Percentiles rank a stretch among this genome's conserved stretches.
phyloP scores from a whole-genome alignment of 116 monocot genomes.

The Phalaenopsis hybrid region DNA sequence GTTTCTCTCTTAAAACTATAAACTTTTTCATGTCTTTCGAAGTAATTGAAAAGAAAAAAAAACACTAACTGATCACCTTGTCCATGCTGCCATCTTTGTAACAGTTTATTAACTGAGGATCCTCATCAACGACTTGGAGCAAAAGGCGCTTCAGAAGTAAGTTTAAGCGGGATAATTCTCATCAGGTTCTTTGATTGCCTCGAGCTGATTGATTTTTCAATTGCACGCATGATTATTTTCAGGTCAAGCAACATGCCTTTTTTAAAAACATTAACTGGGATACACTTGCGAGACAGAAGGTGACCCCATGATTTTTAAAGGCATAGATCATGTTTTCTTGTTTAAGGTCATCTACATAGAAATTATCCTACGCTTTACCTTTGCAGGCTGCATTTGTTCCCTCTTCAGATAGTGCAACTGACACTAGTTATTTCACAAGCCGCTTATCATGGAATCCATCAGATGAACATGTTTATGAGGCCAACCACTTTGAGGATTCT shows the following conservation, averaged over 20 bases:
- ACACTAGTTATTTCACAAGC: constrained; percentile 95
- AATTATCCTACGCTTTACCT: background rate
- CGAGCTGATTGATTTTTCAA: background rate
- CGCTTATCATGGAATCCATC: constrained; percentile 89
- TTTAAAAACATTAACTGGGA: constrained; percentile 97
- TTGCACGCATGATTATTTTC: constrained; percentile 6
- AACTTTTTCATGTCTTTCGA: background rate
- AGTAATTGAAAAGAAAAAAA: background rate
- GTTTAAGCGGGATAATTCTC: background rate
- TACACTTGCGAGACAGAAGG: constrained; percentile 97
- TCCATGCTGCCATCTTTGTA: background rate
- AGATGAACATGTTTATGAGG: constrained; percentile 75
- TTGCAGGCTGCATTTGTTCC: constrained; percentile 97
- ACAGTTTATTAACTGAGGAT: constrained; percentile 95
- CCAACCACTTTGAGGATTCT: constrained; percentile 76
- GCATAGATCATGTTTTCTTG: background rate
- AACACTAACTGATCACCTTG: background rate
- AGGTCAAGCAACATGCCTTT: constrained; percentile 90
- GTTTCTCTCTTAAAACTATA: background rate
- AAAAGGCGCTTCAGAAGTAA: constrained; percentile 83
- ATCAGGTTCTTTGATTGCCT: background rate
- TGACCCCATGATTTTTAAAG: constrained; percentile 14
- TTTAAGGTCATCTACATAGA: background rate
- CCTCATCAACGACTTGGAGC: constrained; percentile 93
- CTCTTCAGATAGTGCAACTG: constrained; percentile 74